Percentiles rank a stretch among this genome's conserved stretches.
These are phyloP conservation scores for Candida golubevii DNA, from an alignment of 805 yeast species.

Conservation along the genomic window DNA sequence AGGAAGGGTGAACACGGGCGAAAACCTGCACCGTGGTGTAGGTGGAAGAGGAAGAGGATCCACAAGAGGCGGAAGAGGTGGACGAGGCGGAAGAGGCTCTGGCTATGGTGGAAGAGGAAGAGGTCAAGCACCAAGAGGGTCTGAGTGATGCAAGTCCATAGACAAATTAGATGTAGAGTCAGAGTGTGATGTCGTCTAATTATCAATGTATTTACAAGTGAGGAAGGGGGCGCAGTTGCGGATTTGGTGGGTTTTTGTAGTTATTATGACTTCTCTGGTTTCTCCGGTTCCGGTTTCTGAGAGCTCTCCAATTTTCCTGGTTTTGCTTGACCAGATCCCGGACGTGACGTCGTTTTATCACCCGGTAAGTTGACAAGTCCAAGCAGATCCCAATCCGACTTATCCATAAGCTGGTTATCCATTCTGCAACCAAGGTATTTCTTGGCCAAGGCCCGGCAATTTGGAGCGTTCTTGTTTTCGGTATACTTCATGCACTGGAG, in stretches of 20 bases:
- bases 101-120: conserved; percentile 10
- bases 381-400: conserved; percentile 40
- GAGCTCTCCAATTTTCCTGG: neutral
- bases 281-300: neutral
- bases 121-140: conserved; percentile 7
- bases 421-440: conserved; percentile 80
- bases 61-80: conserved; percentile 22
- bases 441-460: conserved; percentile 82
- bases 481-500: conserved; percentile 74
- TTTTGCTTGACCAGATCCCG: neutral
- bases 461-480: conserved; percentile 81
- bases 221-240: no score
- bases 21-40: conserved; percentile 7
- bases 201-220: no score
- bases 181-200: no score
- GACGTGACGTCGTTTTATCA: conserved; percentile 14
- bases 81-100: conserved; percentile 14
- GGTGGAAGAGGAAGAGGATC: conserved; percentile 14
- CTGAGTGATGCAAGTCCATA: neutral
- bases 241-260: no score
- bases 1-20: neutral
- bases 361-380: conserved; percentile 42
- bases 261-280: neutral
- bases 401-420: conserved; percentile 57
- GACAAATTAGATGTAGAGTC: no score